Percentiles rank a stretch among this genome's conserved stretches.
Conservation (phyloP, 1,139 yeast genomes). For the Meyerozyma carpophila region DNA sequence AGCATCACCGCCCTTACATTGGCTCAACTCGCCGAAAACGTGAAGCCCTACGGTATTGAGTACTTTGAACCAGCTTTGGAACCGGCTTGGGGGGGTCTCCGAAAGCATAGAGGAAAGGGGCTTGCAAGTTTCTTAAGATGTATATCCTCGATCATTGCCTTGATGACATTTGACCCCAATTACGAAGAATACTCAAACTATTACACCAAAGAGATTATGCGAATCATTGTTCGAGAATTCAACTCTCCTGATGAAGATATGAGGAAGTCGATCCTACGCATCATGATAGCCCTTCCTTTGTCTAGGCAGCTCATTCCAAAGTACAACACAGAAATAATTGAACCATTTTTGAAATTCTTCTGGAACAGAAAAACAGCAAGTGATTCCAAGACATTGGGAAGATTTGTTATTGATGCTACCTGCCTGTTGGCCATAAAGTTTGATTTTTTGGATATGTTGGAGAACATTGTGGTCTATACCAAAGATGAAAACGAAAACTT, state of each 20-base stretch:
- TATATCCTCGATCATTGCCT: conserved; percentile 74
- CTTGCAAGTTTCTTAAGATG: conserved; percentile 75
- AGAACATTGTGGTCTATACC: conserved; percentile 50
- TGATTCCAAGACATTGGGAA: conserved; percentile 42
- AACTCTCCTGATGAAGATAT: conserved; percentile 85
- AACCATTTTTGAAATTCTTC: conserved; percentile 63
- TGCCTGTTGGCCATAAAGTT: conserved; percentile 60
- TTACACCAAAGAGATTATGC: conserved; percentile 71
- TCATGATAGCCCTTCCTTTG: conserved; percentile 29
- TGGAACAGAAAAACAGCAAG: conserved; percentile 75
- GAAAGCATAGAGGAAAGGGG: conserved; percentile 71
- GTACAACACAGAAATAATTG: conserved; percentile 41
- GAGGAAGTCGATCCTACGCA: conserved; percentile 62
- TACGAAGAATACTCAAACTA: conserved; percentile 71
- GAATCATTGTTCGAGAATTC: conserved; percentile 66
- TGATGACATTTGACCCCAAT: conserved; percentile 57
- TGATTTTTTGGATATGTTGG: conserved; percentile 61
- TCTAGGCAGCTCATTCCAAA: conserved; percentile 23
- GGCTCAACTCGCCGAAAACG: conserved; percentile 76
- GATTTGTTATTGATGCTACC: conserved; percentile 71
- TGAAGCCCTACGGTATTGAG: conserved; percentile 87
- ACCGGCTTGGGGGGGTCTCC: conserved; percentile 77
- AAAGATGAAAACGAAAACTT: conserved; percentile 83
- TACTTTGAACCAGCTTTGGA: conserved; percentile 70
- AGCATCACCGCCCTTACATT: conserved; percentile 68